A percentile compares a stretch with the other conserved stretches of the same genome.
These are phyloP conservation scores for Thermochaetoides thermophila DNA, from an alignment of 495 filamentous ascomycete genomes.

Conservation along the genomic window DNA sequence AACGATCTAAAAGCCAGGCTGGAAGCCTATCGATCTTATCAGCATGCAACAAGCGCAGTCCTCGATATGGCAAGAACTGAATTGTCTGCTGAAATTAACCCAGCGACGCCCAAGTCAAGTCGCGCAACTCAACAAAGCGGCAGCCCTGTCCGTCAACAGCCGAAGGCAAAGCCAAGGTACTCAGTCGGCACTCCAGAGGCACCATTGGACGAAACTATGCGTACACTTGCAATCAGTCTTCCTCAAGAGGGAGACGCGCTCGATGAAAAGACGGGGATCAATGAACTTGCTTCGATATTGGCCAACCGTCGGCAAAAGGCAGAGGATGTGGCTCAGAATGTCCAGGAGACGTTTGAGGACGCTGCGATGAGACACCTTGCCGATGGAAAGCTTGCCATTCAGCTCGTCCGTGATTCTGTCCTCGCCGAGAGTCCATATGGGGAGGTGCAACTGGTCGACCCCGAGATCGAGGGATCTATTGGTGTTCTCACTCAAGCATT, in stretches of 20 bases:
- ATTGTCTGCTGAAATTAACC: slow-evolving; percentile 4
- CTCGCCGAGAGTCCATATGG: slow-evolving; percentile 27
- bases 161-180: slow-evolving; percentile 12
- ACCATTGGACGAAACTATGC: slow-evolving; percentile 19
- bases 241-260: slow-evolving; percentile 9
- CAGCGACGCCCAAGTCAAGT: slow-evolving; percentile 1
- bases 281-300: slow-evolving; percentile 12
- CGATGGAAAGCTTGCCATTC: slow-evolving; percentile 25
- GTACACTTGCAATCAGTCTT: slow-evolving; percentile 17
- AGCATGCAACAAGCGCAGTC: slow-evolving; percentile 15
- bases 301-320: slow-evolving; percentile 20
- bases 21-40: slow-evolving; percentile 17
- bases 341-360: slow-evolving; percentile 26
- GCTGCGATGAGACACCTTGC: slow-evolving; percentile 21
- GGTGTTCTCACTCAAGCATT: slow-evolving; percentile 23
- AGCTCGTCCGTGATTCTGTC: slow-evolving; percentile 27
- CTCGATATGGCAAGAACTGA: slow-evolving; percentile 14
- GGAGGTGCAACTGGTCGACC: slow-evolving; percentile 25
- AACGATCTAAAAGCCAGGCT: slow-evolving; percentile 14
- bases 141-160: slow-evolving; percentile 13
- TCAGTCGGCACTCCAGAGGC: slow-evolving; percentile 17
- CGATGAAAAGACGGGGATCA: slow-evolving; percentile 5
- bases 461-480: slow-evolving; percentile 24
- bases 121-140: slow-evolving; percentile 3
- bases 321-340: slow-evolving; percentile 19